Percentiles rank a stretch among this genome's conserved stretches.
phyloP scores from a whole-genome alignment of 2,329 filamentous ascomycete genomes.

The Colletotrichum sp. region DNA sequence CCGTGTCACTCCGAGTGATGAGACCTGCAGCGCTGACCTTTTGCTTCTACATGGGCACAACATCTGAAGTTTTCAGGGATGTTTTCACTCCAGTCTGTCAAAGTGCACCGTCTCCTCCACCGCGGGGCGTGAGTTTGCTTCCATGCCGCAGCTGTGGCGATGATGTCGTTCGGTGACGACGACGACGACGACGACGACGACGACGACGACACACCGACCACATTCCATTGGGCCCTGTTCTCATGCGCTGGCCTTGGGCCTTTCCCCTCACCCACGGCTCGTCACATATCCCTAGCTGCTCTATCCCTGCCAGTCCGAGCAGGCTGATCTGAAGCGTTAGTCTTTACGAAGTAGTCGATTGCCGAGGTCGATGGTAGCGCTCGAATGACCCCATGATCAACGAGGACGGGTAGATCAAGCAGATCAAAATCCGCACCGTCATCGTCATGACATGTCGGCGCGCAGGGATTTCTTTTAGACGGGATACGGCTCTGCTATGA shows the following conservation, averaged over 20 bases:
- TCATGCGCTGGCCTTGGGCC: neutral
- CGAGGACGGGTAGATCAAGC: neutral
- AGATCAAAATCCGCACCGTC: neutral
- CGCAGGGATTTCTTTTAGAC: neutral
- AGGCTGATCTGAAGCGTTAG: neutral
- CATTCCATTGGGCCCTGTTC: neutral
- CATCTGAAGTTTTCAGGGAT: neutral
- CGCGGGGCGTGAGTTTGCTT: neutral
- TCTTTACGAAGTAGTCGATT: neutral
- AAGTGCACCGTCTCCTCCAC: neutral
- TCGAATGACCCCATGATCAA: neutral
- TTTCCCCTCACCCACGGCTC: neutral
- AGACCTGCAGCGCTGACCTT: neutral
- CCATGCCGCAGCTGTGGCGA: neutral
- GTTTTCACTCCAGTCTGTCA: neutral
- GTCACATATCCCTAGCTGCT: neutral
- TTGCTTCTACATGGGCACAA: neutral
- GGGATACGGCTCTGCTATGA: neutral
- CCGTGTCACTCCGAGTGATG: neutral
- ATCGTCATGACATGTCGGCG: neutral
- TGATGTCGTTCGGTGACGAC: neutral
- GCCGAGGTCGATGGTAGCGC: neutral
- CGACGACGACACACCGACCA: neutral
- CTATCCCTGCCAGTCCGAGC: too few relatives aligned
- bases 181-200: neutral